Base-by-base conservation (phyloP, 148 eudicot species). In the Amaranthus hypochondriacus region DNA sequence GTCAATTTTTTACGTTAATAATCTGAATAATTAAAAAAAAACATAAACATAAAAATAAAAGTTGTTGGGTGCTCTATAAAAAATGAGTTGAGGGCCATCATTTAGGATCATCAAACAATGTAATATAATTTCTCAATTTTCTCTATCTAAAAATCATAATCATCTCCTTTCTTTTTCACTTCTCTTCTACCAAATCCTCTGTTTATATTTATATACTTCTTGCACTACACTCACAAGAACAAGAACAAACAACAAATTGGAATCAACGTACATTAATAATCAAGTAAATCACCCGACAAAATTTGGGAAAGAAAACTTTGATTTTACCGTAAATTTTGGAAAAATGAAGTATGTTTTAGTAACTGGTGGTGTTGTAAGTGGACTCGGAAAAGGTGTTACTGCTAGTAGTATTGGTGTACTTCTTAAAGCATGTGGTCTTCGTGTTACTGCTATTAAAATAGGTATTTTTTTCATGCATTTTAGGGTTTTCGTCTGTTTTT, bases 341-440 rank as follows among this genome's bases (percentile, higher is more conserved):
- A 84, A 73, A 68, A 92, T 92, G 97, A 92, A 92, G 88, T 92
- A 92, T 74, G 92, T 92, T 14, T 72, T 92, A 68, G 97, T 92
- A 21, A 92, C 97, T 10, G 97, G 97, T 21, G 97, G 97, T 18
- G 97, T 92, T 15, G 97, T 92, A 4, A 92, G 97, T 69, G 97
- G 97, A 0, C 77, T 92, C 0, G 97, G 97, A 0, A 92, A 92
- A 78, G 97, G 97, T 18, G 97, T 92, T 7, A 92, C 97, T 48
- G 97, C 97, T 3, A 92, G 97, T 81, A 92, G 97, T 85, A 86
- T 90, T 87, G 97, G 97, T 0, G 82, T 92, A 28, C 84, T 92
- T 77, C 88, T 90, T 66, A 88, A 92, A 81, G 86, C 93, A 48
- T 92, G 93, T 68, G 97, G 96, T 14, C 91, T 90, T 77, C 88